Conservation (phyloP, 257 asterid species). For the Eustoma russellianum region DNA sequence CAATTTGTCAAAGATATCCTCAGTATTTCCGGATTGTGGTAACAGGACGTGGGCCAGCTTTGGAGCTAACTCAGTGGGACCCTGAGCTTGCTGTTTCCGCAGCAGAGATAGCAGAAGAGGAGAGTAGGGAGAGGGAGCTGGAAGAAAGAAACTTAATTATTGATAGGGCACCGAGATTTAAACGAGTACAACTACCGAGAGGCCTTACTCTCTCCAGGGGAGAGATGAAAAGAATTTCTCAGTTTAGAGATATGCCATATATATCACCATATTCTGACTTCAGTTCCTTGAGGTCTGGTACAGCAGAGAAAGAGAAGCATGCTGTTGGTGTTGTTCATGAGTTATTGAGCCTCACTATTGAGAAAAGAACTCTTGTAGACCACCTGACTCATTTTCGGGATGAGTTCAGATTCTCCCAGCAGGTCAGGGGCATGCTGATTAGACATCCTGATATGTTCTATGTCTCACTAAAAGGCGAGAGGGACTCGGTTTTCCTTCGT, state of each 20-base stretch:
- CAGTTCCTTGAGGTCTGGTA: conserved; percentile 61
- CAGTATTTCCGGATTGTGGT: conserved; percentile 74
- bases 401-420: conserved; percentile 93
- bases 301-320: conserved; percentile 73
- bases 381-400: conserved; percentile 93
- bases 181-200: conserved; percentile 69
- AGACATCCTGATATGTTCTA: conserved; percentile 99
- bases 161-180: conserved; percentile 64
- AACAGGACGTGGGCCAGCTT: conserved; percentile 75
- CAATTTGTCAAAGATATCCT: conserved; percentile 82
- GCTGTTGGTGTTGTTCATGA: conserved; percentile 88
- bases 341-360: conserved; percentile 86
- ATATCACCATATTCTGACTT: conserved; percentile 88
- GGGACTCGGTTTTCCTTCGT: conserved; percentile 93
- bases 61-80: conserved; percentile 92
- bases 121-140: conserved; percentile 44
- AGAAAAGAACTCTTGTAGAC: conserved; percentile 93
- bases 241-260: conserved; percentile 72
- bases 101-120: conserved; percentile 91
- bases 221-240: conserved; percentile 76
- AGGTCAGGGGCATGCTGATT: conserved; percentile 90
- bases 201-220: conserved; percentile 87
- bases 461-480: conserved; percentile 82
- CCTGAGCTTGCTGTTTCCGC: conserved; percentile 92
- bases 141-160: conserved; percentile 78